Evolutionary conservation across 2,329 filamentous ascomycete species (phyloP), one percentile per base, ranked within the genome.

Genomic region (Sarocladium kiliense): DNA sequence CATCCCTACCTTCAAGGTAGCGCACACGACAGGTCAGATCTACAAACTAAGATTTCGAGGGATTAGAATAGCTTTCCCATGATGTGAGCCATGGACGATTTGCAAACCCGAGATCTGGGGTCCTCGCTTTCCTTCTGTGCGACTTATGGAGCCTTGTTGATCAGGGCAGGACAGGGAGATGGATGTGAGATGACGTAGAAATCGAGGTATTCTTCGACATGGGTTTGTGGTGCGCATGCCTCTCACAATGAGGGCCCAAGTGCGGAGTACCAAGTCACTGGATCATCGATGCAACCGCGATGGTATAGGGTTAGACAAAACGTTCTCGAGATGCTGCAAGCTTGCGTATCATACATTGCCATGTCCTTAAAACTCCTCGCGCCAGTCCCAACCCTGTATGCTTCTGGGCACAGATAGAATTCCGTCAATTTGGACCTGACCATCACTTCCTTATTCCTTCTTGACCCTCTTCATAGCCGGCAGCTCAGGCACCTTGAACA

Each of bases 401-500:
- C 41, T 41, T 16, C n/a, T 18, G 37, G 14, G 7, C 37, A 41
- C 14, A n/a, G n/a, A n/a, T n/a, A n/a, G n/a, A n/a, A n/a, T n/a
- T n/a, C n/a, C n/a, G n/a, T n/a, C n/a, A n/a, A n/a, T n/a, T n/a
- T n/a, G n/a, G n/a, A n/a, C n/a, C n/a, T n/a, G n/a, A n/a, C n/a
- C n/a, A n/a, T n/a, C n/a, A n/a, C n/a, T n/a, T n/a, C n/a, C n/a
- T 39, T 47, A 57, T 25, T 57, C 47, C 49, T 89, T 82, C 25
- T 53, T 53, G 12, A 85, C 74, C 71, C 85, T 91, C 76, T 97
- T 97, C 54, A 74, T 79, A 25, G 82, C 74, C 16, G 90, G 91
- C 61, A 93, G 67, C 2, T 79, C 80, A 16, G 93, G 91, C 37
- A 95, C 87, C 71, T 92, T 96, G 79, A 97, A 96, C 1, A 84